Evolutionary conservation across 2,329 filamentous ascomycete genomes (phyloP), one percentile per base, ranked within the genome.

Genomic region (Fusarium sp.): DNA sequence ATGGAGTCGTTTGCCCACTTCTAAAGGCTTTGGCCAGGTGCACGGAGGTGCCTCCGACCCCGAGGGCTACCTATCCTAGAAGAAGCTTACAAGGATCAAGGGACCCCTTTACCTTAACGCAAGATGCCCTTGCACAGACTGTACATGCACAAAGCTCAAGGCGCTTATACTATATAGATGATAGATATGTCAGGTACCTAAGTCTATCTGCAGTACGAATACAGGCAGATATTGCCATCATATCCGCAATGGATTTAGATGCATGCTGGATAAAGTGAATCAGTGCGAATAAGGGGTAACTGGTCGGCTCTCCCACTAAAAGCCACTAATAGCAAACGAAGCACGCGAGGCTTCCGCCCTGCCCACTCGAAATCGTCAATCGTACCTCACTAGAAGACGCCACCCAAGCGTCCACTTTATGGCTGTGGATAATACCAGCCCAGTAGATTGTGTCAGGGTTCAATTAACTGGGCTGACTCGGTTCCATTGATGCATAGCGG

Each of bases 361-460:
- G 46, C 22, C 67, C 66, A 66, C 66, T 58, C 25, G 47, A 57
- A 65, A 58, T 71, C 69, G 69, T 56, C 57, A 63, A 71, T 62
- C 44, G 54, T 59, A 46, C 59, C 41, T 54, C 44, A 70, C 67
- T 45, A 64, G 52, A 46, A 70, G 69, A 64, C 52, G 69, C 69
- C 59, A 72, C 68, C 39, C 68, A 56, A 69, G 58, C 59, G 65
- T 70, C 66, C 67, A 70, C 64, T 72, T 62, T 58, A 58, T 38
- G n/a, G 38, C 17, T 47, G 58, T 72, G 55, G 64, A 39, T 69
- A 49, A 50, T 49, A 46, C 38, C 57, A 64, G 45, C 33, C 36
- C 54, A 53, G 29, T 61, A 55, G 50, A 58, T 49, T 63, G 68
- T 63, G 31, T 55, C 55, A 65, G 55, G 44, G 25, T 54, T 62